Evolutionary conservation across 1,139 yeast species (phyloP), one percentile per base, ranked within the genome.

Genomic region (Geotrichum siamense): DNA sequence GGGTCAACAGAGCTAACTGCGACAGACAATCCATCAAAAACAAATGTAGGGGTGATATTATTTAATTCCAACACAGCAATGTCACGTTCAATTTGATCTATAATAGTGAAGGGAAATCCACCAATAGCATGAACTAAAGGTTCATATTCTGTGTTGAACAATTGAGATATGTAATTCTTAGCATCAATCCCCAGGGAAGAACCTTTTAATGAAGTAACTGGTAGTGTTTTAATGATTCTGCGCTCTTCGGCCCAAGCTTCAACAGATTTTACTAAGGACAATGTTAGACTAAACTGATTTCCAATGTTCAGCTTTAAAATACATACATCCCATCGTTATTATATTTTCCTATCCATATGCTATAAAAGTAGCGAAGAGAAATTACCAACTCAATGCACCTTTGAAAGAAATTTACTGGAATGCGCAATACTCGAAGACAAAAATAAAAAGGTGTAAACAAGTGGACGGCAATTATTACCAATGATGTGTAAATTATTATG

Each of bases 181-280:
- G 82, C 93, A 59, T 87, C 96, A 39, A 87, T 82, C 43, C 96
- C 96, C 43, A 87, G 65, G 13, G 82, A 76, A 33, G 89, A 74
- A 56, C 80, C 79, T 51, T 72, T 76, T 51, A 87, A 68, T 8
- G 77, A 67, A 32, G 82, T 84, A 53, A 86, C 70, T 12, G 91
- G 78, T 52, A 77, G 67, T 19, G 79, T 69, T 48, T 75, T 72
- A 39, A 79, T 80, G 47, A 82, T 65, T 50, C 80, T 75, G 49
- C 83, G 74, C 55, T 85, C 94, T 54, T 78, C 26, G n/a, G 45
- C 42, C 35, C 37, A 38, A 22, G 49, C 49, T 33, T 46, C 49
- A 19, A 46, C 38, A 9, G 49, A 35, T 23, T 45, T 40, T 30
- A 42, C 48, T 45, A 22, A 5, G 22, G 29, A 21, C 10, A 21